Conservation (phyloP, 2,329 filamentous ascomycete genomes). For the Graphium sp. region DNA sequence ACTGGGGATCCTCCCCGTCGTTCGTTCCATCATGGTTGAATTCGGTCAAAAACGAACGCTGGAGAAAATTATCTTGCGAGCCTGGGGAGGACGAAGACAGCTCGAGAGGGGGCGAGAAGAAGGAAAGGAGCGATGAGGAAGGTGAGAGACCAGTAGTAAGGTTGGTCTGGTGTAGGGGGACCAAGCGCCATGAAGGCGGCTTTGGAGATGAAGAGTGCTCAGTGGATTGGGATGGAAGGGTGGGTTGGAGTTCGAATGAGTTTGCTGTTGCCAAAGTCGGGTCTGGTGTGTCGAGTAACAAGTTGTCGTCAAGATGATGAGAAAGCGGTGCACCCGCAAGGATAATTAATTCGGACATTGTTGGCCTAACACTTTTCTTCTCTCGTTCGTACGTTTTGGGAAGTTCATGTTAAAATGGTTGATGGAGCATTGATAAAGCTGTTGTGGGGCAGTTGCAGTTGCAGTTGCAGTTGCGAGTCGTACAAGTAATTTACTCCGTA, state of each 20-base stretch:
- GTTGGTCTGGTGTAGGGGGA: conserved; percentile 1
- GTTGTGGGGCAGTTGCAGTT: no score
- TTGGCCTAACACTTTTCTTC: no score
- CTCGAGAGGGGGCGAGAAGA: conserved; percentile 30
- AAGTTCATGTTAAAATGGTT: no score
- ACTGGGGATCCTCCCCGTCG: conserved; percentile 7
- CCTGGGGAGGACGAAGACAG: conserved; percentile 18
- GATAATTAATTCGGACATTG: conserved; percentile 13
- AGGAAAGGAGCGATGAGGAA: conserved; percentile 13
- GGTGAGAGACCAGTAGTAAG: conserved; percentile 6
- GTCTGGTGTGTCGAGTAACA: conserved; percentile 29
- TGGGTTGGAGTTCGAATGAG: no score
- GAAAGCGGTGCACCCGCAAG: conserved; percentile 40
- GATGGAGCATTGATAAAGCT: no score
- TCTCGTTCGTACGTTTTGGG: no score
- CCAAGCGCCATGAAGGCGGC: conserved; percentile 3
- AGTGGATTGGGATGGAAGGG: conserved; percentile 36
- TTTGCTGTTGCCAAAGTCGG: conserved; percentile 23
- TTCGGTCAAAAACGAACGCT: not conserved
- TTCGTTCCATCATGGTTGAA: no score
- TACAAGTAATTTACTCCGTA: no score
- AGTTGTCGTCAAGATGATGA: conserved; percentile 35
- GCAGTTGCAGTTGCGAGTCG: no score
- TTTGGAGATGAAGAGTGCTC: conserved; percentile 9
- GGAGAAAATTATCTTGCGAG: no score